Evolutionary conservation across 352 stramenopile species (phyloP), one percentile per base, ranked within the genome.

Genomic region (Globisporangium cederbergense): DNA sequence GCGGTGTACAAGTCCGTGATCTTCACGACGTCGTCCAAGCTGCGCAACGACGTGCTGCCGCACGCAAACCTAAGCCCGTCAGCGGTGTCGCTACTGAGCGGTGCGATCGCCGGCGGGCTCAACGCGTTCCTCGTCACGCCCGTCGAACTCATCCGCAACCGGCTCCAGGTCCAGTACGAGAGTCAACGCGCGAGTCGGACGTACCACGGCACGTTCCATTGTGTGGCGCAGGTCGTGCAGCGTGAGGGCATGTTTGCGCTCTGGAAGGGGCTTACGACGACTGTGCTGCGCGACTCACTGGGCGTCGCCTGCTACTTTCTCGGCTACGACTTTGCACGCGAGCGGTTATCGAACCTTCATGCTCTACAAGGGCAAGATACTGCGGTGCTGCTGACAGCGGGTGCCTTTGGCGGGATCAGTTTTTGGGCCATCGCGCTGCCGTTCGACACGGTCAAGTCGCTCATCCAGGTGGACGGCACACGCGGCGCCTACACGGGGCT

Each of bases 1-100:
- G 87, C 82, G 1, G 74, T 96, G 53, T 96, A 96, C 82, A 96
- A 96, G 68, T 86, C 87, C 40, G 83, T 96, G 56, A 96, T 96
- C 67, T 96, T 96, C 67, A 92, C 83, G 30, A 88, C 77, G 2
- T 91, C 83, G 4, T 75, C 80, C 32, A 75, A 64, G 56, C 61
- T 89, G n/a, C 80, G 80, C 58, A 76, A 71, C 32, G 80, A 91
- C 40, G 64, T 88, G 13, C 65, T 91, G 16, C 73, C 79, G 6
- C 54, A 68, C 32, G 57, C 72, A 49, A 34, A 64, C 30, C 62
- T 79, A 14, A 73, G 70, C n/a, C 67, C 83, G 3, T 81, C 80
- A 34, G 73, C 71, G 4, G 72, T 76, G 50, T 78, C 80, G 42
- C 67, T 90, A 13, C 47, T 68, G 36, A 81, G 77, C n/a, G 83